Evolutionary conservation across 2,329 filamentous ascomycete genomes (phyloP).

Genomic region (Plenodomus lindquistii): DNA sequence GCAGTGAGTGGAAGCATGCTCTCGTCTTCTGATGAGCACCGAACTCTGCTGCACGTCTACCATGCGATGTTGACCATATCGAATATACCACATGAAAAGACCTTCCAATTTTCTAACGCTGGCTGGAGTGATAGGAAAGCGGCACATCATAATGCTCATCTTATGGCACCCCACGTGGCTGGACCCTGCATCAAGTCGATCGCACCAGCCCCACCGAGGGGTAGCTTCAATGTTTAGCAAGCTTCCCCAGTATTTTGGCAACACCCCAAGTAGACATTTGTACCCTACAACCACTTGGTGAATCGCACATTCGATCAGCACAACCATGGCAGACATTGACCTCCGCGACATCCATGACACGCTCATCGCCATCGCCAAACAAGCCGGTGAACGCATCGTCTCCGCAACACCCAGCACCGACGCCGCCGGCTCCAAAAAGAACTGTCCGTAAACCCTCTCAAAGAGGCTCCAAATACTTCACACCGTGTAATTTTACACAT

Average conservation of each 20-base stretch:
- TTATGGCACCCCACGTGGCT: conserved; percentile 5
- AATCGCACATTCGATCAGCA: neutral
- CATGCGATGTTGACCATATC: too few species aligned
- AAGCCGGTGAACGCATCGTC: conserved; percentile 53
- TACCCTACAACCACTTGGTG: too few species aligned
- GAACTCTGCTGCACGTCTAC: too few species aligned
- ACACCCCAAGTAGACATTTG: neutral
- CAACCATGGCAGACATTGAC: conserved; percentile 42
- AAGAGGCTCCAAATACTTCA: neutral
- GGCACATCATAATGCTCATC: too few species aligned
- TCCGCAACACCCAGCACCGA: conserved; percentile 49
- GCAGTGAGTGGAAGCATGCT: too few species aligned
- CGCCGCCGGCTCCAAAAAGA: conserved; percentile 53
- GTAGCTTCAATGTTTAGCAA: conserved; percentile 5
- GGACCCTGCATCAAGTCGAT: conserved; percentile 5
- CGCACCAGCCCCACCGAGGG: conserved; percentile 13
- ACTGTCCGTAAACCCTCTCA: conserved; percentile 45
- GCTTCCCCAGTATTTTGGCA: neutral
- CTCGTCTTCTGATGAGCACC: too few species aligned
- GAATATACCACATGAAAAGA: too few species aligned
- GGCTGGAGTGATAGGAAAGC: too few species aligned
- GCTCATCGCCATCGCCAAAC: conserved; percentile 50
- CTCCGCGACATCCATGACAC: conserved; percentile 55
- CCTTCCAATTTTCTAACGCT: too few species aligned
- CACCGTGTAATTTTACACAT: neutral